A percentile compares a stretch with the other conserved stretches of the same genome.
phyloP scores from a whole-genome alignment of 345 rosid species.

The Psidium friedrichsthalianum region DNA sequence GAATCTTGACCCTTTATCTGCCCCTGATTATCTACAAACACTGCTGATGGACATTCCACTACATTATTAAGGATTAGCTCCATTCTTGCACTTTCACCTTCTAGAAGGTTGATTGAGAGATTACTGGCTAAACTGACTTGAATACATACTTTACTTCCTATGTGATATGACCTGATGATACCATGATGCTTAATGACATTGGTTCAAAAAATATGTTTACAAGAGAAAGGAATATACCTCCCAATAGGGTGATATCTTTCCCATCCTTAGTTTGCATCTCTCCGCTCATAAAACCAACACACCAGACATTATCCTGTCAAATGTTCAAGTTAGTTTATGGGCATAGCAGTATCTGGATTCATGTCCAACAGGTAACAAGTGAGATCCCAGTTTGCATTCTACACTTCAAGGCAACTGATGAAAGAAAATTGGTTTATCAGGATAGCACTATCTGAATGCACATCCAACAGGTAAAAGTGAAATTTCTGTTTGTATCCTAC shows the following conservation, averaged over 20 bases:
- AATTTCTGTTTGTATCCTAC: neutral
- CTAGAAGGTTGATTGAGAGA: neutral
- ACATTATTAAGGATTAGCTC: neutral
- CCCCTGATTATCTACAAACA: neutral
- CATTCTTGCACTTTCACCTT: neutral
- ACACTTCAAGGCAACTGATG: neutral
- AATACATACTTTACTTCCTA: neutral
- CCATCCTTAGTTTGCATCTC: conserved; percentile 48
- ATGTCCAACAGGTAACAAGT: neutral
- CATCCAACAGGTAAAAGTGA: neutral
- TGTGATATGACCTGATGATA: neutral
- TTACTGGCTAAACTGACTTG: neutral
- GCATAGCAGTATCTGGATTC: neutral
- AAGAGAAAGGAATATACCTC: conserved; percentile 35
- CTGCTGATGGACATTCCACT: neutral
- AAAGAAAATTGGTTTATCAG: neutral
- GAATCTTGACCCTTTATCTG: neutral
- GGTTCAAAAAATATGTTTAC: neutral
- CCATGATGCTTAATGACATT: neutral
- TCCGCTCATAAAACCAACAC: conserved; percentile 77
- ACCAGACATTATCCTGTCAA: conserved; percentile 46
- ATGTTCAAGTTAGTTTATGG: neutral
- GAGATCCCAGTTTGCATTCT: neutral
- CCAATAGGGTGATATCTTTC: conserved; percentile 54
- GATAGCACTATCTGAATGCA: neutral